These are phyloP conservation scores for Carallia pectinifolia DNA, from an alignment of 345 rosid genomes.

Conservation along the genomic window DNA sequence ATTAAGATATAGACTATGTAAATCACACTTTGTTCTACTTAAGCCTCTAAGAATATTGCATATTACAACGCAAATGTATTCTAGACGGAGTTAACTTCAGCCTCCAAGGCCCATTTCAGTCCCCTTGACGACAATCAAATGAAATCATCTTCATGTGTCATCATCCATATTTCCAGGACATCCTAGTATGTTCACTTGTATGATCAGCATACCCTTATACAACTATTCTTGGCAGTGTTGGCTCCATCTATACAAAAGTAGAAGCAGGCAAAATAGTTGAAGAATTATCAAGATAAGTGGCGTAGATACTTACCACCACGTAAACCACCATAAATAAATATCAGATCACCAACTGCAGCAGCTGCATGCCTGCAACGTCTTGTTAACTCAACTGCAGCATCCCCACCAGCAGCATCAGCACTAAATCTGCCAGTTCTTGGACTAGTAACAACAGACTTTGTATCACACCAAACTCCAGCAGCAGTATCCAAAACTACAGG, in stretches of 20 bases:
- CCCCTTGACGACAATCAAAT: neutral
- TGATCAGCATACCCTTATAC: neutral
- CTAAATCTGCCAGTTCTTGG: slow-evolving; percentile 92
- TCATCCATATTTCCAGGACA: neutral
- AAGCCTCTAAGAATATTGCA: neutral
- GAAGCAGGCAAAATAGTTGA: neutral
- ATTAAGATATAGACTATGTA: too few relatives aligned
- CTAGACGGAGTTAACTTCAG: neutral
- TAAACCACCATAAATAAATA: slow-evolving; percentile 94
- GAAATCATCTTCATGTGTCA: neutral
- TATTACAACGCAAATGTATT: neutral
- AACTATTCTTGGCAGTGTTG: neutral
- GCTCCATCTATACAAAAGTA: slow-evolving; percentile 1
- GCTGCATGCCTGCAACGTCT: slow-evolving; percentile 99
- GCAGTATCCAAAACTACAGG: slow-evolving; percentile 91
- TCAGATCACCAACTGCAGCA: slow-evolving; percentile 92
- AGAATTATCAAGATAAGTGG: slow-evolving; percentile 10
- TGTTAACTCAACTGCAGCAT: slow-evolving; percentile 92
- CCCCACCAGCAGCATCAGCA: slow-evolving; percentile 97
- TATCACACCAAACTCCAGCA: slow-evolving; percentile 99
- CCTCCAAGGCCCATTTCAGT: neutral
- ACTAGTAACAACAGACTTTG: slow-evolving; percentile 92
- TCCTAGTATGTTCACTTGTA: neutral
- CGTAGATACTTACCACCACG: slow-evolving; percentile 80
- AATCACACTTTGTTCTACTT: neutral